phyloP scores from a whole-genome alignment of 805 yeast species.

The Gaillardinia entomophila region DNA sequence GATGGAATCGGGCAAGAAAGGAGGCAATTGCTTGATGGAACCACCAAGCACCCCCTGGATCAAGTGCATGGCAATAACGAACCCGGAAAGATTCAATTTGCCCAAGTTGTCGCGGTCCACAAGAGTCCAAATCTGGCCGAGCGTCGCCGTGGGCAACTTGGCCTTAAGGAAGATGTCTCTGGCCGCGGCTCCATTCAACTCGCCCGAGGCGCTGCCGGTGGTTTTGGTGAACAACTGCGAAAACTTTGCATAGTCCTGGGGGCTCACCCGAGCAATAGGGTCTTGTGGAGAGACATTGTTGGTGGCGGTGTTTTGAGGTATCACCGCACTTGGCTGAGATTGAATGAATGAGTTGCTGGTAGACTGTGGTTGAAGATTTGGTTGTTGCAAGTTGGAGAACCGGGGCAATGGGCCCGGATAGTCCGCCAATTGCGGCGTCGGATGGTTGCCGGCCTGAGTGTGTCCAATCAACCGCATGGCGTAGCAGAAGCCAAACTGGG shows the following conservation, averaged over 20 bases:
- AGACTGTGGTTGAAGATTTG: constrained; percentile 26
- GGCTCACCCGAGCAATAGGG: constrained; percentile 47
- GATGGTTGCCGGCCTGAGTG: constrained; percentile 66
- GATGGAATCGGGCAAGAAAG: constrained; percentile 33
- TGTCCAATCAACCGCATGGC: constrained; percentile 90
- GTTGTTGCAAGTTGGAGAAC: constrained; percentile 33
- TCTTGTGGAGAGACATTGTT: constrained; percentile 29
- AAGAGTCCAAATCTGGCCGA: constrained; percentile 86
- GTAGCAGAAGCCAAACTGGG: constrained; percentile 71
- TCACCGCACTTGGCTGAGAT: constrained; percentile 32
- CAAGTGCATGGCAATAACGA: constrained; percentile 90
- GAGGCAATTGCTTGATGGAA: constrained; percentile 50
- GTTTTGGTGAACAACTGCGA: constrained; percentile 71
- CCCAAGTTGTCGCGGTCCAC: constrained; percentile 79
- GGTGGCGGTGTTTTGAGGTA: constrained; percentile 26
- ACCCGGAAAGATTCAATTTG: constrained; percentile 63
- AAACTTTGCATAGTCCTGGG: constrained; percentile 57
- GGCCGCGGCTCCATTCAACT: constrained; percentile 75
- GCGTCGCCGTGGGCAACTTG: constrained; percentile 64
- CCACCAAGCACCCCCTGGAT: constrained; percentile 78
- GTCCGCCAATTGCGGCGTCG: constrained; percentile 48
- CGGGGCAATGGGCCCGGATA: constrained; percentile 61
- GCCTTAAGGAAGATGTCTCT: constrained; percentile 86
- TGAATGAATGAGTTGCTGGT: constrained; percentile 38
- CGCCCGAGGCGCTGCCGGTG: constrained; percentile 45